phyloP scores from a whole-genome alignment of 1,284 basidiomycete genomes.

The Cronartium ribicola region DNA sequence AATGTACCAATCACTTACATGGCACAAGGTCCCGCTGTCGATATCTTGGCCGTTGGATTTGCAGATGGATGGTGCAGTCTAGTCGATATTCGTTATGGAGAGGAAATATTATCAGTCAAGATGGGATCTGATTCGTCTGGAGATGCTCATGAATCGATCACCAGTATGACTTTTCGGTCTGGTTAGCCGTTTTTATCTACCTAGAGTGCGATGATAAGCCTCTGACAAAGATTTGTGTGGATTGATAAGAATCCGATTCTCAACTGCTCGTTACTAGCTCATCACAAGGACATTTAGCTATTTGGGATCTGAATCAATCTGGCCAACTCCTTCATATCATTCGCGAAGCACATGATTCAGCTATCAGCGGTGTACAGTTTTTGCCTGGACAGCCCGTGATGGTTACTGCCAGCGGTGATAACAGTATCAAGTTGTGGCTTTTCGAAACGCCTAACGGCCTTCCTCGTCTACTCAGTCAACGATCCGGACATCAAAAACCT shows the following conservation, averaged over 20 bases:
- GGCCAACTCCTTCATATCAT: conserved; percentile 76
- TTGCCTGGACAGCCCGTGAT: conserved; percentile 82
- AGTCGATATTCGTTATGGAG: conserved; percentile 83
- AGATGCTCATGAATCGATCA: conserved; percentile 66
- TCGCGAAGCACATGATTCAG: conserved; percentile 77
- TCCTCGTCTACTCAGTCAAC: conserved; percentile 81
- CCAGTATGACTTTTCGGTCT: conserved; percentile 76
- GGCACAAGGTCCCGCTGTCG: conserved; percentile 88
- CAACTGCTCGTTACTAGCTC: conserved; percentile 75
- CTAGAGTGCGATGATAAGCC: conserved; percentile 42
- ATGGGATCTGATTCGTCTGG: conserved; percentile 56
- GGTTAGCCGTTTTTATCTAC: conserved; percentile 57
- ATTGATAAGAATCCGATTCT: conserved; percentile 43
- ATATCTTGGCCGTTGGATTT: conserved; percentile 88
- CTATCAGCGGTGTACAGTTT: conserved; percentile 76
- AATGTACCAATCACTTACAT: conserved; percentile 66
- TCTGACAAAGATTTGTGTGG: conserved; percentile 42
- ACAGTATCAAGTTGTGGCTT: conserved; percentile 92
- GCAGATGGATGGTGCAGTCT: conserved; percentile 79
- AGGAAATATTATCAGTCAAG: conserved; percentile 77
- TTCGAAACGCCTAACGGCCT: conserved; percentile 84
- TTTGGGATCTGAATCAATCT: conserved; percentile 82
- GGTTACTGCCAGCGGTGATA: conserved; percentile 81
- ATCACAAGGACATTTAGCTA: conserved; percentile 75
- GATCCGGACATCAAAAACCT: conserved; percentile 85